Evolutionary conservation across 2,329 filamentous ascomycete species (phyloP).

Genomic region (Alternaria gaisen): DNA sequence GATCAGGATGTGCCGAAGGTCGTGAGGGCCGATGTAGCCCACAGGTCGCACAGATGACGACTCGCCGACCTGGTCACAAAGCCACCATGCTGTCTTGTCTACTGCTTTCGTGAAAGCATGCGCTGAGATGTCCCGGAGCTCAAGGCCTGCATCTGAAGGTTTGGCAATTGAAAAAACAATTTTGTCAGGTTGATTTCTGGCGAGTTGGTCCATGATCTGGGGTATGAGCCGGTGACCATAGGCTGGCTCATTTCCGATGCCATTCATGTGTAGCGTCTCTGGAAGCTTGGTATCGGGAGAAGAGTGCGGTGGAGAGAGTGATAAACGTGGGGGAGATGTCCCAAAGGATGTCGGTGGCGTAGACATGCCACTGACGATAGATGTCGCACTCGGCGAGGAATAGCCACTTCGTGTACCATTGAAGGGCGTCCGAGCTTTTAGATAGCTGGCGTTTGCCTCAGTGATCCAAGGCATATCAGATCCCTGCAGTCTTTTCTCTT

Average conservation of each 20-base stretch:
- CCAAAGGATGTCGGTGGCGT: conserved; percentile 7
- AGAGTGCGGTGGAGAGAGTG: neutral
- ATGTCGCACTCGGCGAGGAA: conserved; percentile 12
- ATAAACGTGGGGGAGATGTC: neutral
- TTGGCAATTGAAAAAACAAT: conserved; percentile 28
- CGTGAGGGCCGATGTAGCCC: conserved; percentile 43
- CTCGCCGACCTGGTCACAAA: conserved; percentile 35
- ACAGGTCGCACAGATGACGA: conserved; percentile 28
- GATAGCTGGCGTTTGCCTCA: conserved; percentile 8
- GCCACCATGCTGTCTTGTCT: conserved; percentile 45
- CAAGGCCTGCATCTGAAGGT: conserved; percentile 8
- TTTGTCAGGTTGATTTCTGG: conserved; percentile 27
- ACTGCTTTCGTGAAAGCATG: conserved; percentile 42
- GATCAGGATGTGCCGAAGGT: conserved; percentile 51
- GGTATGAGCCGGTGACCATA: conserved; percentile 35
- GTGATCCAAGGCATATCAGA: conserved; percentile 12
- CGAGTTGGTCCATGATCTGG: conserved; percentile 33
- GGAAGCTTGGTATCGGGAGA: neutral
- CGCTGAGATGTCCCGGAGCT: conserved; percentile 38
- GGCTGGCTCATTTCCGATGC: neutral
- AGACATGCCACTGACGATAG: conserved; percentile 7
- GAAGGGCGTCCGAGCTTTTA: conserved; percentile 10
- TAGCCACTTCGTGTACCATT: conserved; percentile 11
- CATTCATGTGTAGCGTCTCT: neutral
- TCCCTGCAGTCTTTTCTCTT: conserved; percentile 20